A percentile compares a stretch with the other conserved stretches of the same genome.
Conservation (phyloP, 1,284 basidiomycete genomes). For the Pascua sp. region DNA sequence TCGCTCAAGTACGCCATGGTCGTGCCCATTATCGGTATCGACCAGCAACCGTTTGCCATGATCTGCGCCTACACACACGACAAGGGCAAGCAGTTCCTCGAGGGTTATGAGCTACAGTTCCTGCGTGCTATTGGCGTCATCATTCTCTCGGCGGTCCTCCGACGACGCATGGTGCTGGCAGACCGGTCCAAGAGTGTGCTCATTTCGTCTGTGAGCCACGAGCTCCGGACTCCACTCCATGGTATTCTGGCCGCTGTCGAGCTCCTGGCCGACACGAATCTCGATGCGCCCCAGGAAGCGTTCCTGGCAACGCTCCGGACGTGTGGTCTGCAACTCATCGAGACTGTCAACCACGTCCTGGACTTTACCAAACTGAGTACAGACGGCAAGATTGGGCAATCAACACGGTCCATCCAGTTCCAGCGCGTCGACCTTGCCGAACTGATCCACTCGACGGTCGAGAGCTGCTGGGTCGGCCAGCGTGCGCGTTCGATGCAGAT, state of each 20-base stretch:
- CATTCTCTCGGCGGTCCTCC: conserved; percentile 87
- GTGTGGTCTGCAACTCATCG: conserved; percentile 53
- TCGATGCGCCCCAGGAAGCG: conserved; percentile 77
- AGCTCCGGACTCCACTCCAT: conserved; percentile 82
- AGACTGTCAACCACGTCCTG: conserved; percentile 85
- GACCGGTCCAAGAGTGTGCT: conserved; percentile 62
- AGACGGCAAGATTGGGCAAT: conserved; percentile 61
- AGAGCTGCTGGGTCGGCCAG: conserved; percentile 92
- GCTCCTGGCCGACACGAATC: conserved; percentile 72
- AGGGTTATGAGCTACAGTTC: conserved; percentile 90
- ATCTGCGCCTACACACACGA: conserved; percentile 83
- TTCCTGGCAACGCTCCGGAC: conserved; percentile 63
- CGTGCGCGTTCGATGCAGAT: conserved; percentile 66
- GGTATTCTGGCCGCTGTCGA: conserved; percentile 90
- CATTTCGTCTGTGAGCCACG: conserved; percentile 79
- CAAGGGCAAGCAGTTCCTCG: conserved; percentile 73
- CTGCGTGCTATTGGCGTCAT: conserved; percentile 85
- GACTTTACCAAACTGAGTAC: conserved; percentile 95
- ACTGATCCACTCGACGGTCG: conserved; percentile 90
- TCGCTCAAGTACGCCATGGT: conserved; percentile 80
- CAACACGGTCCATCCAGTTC: conserved; percentile 57
- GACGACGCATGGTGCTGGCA: conserved; percentile 86
- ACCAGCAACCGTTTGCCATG: conserved; percentile 87
- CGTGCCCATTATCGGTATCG: conserved; percentile 89
- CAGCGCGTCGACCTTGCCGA: conserved; percentile 76